These are phyloP conservation scores for Chlorella vulgaris DNA, from an alignment of 139 green algal species.

Conservation along the genomic window DNA sequence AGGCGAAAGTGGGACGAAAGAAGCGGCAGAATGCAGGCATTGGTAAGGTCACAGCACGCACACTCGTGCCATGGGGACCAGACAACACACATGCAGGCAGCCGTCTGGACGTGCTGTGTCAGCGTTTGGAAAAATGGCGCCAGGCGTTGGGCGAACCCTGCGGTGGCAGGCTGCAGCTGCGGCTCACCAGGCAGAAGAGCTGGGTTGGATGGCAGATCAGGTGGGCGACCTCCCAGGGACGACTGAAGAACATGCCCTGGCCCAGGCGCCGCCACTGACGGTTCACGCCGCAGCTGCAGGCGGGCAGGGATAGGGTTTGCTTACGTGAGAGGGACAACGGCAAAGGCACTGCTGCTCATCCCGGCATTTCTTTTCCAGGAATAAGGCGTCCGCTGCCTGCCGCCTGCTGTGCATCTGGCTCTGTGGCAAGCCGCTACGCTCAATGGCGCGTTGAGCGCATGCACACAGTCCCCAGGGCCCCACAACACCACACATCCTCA, in stretches of 20 bases:
- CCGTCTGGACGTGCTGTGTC: too few species aligned
- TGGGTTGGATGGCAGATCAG: constrained; percentile 53
- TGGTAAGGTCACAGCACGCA: too few species aligned
- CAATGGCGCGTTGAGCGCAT: neutral
- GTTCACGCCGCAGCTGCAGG: constrained; percentile 39
- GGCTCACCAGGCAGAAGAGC: constrained; percentile 49
- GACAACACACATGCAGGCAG: too few species aligned
- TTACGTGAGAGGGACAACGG: neutral
- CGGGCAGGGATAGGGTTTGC: neutral
- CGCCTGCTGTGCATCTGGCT: too few species aligned
- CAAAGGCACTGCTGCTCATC: too few species aligned
- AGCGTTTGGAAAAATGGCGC: too few species aligned
- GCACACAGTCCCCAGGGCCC: neutral
- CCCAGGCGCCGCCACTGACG: constrained; percentile 44
- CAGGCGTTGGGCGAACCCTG: too few species aligned
- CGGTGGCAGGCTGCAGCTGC: neutral
- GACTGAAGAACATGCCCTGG: constrained; percentile 49
- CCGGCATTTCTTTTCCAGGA: too few species aligned
- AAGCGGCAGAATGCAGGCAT: neutral
- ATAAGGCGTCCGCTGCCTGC: too few species aligned
- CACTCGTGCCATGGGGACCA: too few species aligned
- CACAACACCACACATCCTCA: neutral
- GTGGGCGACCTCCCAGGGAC: constrained; percentile 36
- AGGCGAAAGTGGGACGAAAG: neutral
- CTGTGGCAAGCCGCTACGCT: neutral